Evolutionary conservation across 2,329 filamentous ascomycete species (phyloP), one percentile per base, ranked within the genome.

Genomic region (Paecilomyces sp.): DNA sequence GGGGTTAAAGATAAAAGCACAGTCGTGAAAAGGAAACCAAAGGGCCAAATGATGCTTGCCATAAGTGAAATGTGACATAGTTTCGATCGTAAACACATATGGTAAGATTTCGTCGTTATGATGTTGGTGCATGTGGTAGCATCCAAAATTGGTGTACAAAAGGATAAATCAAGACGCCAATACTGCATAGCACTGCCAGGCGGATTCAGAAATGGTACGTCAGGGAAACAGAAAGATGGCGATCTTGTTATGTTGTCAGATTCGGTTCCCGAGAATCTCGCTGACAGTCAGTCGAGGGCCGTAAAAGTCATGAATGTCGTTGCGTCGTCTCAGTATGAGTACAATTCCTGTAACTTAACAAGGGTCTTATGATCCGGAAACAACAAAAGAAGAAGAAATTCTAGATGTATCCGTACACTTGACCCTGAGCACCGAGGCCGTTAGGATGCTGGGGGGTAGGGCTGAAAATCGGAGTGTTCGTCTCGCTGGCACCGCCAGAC

Each of bases 301-400:
- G 60, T 61, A 58, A 60, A 47, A 64, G 62, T 66, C 69, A 65
- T 71, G 63, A 70, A 66, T 66, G 69, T 75, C 73, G 70, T 75
- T 61, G 66, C 69, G 68, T 75, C 72, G 65, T 74, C 60, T 68
- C 66, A 68, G 63, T 76, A 75, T 72, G 71, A 66, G 68, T 76
- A 76, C 73, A 75, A 58, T 65, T 68, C 65, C 63, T 58, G 25
- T 22, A 28, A 28, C 25, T 4, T 64, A 61, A 59, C 61, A 62
- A 66, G 58, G 58, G 64, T 47, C 41, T 22, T n/a, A 47, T 47
- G 61, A 57, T 56, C 57, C 57, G 51, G 63, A 58, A 56, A 60
- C 55, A 57, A 33, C 31, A 33, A 33, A 33, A 33, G 31, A 64
- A 58, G 56, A 56, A 61, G 61, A 52, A 56, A 58, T 57, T 72